These are phyloP conservation scores for Acanthamoeba polyphaga DNA, from an alignment of 208 protist species.

Conservation along the genomic window DNA sequence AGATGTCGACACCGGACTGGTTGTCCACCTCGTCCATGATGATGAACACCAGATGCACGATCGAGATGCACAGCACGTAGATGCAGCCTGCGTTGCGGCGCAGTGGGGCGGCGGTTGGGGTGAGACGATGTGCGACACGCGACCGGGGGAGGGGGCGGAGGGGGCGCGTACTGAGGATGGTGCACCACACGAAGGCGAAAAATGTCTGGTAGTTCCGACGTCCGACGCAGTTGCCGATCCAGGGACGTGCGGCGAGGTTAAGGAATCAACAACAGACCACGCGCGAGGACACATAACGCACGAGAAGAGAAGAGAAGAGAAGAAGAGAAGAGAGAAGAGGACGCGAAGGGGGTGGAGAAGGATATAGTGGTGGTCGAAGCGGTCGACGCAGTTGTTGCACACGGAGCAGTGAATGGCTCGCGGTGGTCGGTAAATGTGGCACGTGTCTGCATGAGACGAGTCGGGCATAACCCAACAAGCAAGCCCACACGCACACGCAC, in stretches of 20 bases:
- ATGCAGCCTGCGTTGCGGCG: slow-evolving; percentile 16
- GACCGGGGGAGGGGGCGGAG: not conserved
- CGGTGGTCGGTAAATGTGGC: slow-evolving; percentile 84
- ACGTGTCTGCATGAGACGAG: slow-evolving; percentile 77
- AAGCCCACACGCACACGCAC: not conserved
- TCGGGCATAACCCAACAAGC: too few species aligned
- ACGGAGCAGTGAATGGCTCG: slow-evolving; percentile 83
- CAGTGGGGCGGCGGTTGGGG: not conserved
- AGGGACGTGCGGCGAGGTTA: slow-evolving; percentile 5
- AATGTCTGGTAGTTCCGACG: slow-evolving; percentile 83
- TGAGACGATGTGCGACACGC: not conserved
- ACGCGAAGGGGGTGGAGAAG: not conserved
- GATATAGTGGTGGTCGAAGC: slow-evolving; percentile 87
- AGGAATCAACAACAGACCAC: not conserved
- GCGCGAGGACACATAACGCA: not conserved
- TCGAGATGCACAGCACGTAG: slow-evolving; percentile 8
- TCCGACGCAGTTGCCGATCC: slow-evolving; percentile 84
- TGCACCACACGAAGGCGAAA: slow-evolving; percentile 80
- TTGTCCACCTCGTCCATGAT: slow-evolving; percentile 56
- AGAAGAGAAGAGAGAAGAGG: not conserved
- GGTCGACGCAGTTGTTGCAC: slow-evolving; percentile 87
- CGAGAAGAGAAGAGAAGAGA: not conserved
- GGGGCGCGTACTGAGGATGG: not conserved
- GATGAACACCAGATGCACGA: slow-evolving; percentile 33
- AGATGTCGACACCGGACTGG: not conserved